Base-by-base conservation (phyloP, 108 stramenopile genomes). In the Thalassiosira profunda region DNA sequence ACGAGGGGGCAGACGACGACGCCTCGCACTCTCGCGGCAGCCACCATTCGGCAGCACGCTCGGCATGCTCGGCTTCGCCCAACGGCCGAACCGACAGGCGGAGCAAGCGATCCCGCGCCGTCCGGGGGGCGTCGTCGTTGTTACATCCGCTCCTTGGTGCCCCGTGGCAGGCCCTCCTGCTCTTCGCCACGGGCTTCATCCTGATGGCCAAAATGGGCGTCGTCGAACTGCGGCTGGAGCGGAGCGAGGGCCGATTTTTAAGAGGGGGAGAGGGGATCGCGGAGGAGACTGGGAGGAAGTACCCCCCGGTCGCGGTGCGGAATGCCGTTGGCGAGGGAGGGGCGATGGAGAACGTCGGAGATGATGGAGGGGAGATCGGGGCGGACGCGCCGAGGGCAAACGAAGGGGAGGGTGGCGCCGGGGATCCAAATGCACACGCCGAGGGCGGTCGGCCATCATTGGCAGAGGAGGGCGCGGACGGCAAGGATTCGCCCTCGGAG, bases 151-250 rank as follows among this genome's bases (percentile, higher is more conserved):
- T n/a, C n/a, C n/a, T n/a, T n/a, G n/a, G n/a, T n/a, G n/a, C n/a
- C n/a, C 51, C 29, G 33, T 52, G 29, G 51, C 51, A 52, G 33
- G 33, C 33, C 34, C 0, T 29, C 7, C 29, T 52, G 1, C 29
- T 52, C 7, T 52, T 52, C 18, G 51, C 51, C 1, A n/a, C 33
- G 15, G 51, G 51, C 1, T 20, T 23, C 6, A 31, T 52, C 1
- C 33, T 52, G 10, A 8, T 52, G 17, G 15, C 33, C 51, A 52
- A 52, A 30, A 31, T 31, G 17, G 51, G 51, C 0, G 9, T 52
- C 1, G 51, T 52, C n/a, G 51, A 52, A 52, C 15, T 52, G 4
- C 29, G 33, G 33, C 51, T 52, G 15, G 51, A 52, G 33, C 29
- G 33, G 51, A 8, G 18, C 3, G 30, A 52, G 10, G 15, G 29